phyloP scores from a whole-genome alignment of 2,329 filamentous ascomycete genomes.

The Blastomyces gilchristii region DNA sequence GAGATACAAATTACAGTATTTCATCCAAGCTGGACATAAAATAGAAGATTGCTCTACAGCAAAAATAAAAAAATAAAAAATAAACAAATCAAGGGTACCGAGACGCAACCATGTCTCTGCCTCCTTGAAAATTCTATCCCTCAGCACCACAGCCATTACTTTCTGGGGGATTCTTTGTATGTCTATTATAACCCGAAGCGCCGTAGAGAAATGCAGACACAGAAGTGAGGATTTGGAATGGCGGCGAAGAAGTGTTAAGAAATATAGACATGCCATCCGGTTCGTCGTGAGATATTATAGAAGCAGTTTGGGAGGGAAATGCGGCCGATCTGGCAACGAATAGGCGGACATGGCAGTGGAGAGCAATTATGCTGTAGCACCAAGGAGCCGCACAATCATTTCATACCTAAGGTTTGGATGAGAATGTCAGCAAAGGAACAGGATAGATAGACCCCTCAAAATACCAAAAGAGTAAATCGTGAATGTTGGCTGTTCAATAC shows the following conservation, averaged over 20 bases:
- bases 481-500: constrained; percentile 8
- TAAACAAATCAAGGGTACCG: background rate
- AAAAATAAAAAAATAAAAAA: background rate
- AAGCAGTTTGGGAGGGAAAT: background rate
- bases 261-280: background rate
- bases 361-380: constrained; percentile 24
- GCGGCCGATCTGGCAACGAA: background rate
- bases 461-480: background rate
- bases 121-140: background rate
- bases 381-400: constrained; percentile 26
- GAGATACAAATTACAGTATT: background rate
- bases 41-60: background rate
- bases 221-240: background rate
- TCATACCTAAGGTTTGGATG: constrained; percentile 24
- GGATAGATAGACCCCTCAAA: background rate
- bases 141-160: background rate
- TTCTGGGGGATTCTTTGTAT: background rate
- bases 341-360: background rate
- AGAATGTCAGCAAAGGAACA: constrained; percentile 1
- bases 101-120: background rate
- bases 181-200: background rate
- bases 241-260: background rate
- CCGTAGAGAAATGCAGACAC: background rate
- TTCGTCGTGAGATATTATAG: background rate
- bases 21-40: background rate